phyloP scores from a whole-genome alignment of 75 land plant genomes.

The Larix kaempferi region DNA sequence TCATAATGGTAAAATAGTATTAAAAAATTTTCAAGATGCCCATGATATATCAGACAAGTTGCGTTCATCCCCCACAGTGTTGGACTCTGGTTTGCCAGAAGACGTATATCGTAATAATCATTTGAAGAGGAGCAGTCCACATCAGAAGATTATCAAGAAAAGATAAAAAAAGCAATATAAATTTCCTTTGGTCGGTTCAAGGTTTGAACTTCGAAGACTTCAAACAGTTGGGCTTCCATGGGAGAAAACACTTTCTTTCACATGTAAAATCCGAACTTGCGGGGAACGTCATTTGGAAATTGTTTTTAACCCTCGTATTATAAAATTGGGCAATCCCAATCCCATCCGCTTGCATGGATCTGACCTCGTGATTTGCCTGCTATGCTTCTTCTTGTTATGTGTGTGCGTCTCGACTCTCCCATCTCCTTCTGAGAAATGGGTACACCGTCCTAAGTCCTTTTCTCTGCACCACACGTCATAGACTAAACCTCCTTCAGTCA shows the following conservation, averaged over 20 bases:
- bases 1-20: too few relatives aligned
- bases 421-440: slow-evolving; percentile 5
- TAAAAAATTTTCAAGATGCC: too few relatives aligned
- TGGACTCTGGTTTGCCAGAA: too few relatives aligned
- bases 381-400: background rate
- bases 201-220: too few relatives aligned
- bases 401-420: background rate
- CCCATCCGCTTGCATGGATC: background rate
- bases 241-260: background rate
- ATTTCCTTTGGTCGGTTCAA: too few relatives aligned
- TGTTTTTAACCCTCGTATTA: background rate
- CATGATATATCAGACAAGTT: too few relatives aligned
- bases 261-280: background rate
- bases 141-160: too few relatives aligned
- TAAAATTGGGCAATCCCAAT: background rate
- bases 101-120: too few relatives aligned
- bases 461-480: background rate
- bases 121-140: too few relatives aligned
- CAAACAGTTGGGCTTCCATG: background rate
- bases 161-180: too few relatives aligned
- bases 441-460: background rate
- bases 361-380: slow-evolving; percentile 5
- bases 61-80: too few relatives aligned
- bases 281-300: background rate
- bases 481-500: background rate